A percentile compares a stretch with the other conserved stretches of the same genome.
Conservation (phyloP, 352 stramenopile genomes). For the Pseudoperonospora humuli region DNA sequence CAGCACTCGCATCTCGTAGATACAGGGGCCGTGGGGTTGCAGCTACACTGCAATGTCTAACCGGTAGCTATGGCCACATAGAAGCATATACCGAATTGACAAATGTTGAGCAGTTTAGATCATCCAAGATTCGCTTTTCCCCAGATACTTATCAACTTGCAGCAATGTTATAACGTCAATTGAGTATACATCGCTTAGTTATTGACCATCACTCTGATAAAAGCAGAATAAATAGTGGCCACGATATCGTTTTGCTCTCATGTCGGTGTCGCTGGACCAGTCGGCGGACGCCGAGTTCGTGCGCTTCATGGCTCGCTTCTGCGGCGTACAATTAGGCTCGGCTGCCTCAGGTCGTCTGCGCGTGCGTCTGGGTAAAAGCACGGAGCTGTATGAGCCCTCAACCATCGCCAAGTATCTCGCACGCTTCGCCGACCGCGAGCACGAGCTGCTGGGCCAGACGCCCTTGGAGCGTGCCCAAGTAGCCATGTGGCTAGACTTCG, state of each 20-base stretch:
- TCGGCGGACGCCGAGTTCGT: conserved; percentile 61
- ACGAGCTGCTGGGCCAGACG: conserved; percentile 47
- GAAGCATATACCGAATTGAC: too few relatives aligned
- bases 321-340: conserved; percentile 63
- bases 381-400: conserved; percentile 60
- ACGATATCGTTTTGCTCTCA: too few relatives aligned
- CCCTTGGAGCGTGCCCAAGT: conserved; percentile 66
- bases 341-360: conserved; percentile 63
- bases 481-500: conserved; percentile 73
- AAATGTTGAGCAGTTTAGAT: too few relatives aligned
- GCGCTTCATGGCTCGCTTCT: conserved; percentile 79
- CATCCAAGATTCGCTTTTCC: too few relatives aligned
- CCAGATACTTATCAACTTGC: too few relatives aligned
- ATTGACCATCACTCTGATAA: background rate
- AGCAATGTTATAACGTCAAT: too few relatives aligned
- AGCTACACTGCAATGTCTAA: too few relatives aligned
- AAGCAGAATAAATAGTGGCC: background rate
- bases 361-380: conserved; percentile 64
- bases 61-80: too few relatives aligned
- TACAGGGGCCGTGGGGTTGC: too few relatives aligned
- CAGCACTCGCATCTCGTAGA: too few relatives aligned
- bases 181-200: too few relatives aligned
- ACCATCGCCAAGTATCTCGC: conserved; percentile 75
- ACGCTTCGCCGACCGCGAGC: conserved; percentile 61
- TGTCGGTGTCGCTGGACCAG: conserved; percentile 81